Evolutionary conservation across 192 early-diverging fungal species (phyloP).

Genomic region (Coemansia asiatica): DNA sequence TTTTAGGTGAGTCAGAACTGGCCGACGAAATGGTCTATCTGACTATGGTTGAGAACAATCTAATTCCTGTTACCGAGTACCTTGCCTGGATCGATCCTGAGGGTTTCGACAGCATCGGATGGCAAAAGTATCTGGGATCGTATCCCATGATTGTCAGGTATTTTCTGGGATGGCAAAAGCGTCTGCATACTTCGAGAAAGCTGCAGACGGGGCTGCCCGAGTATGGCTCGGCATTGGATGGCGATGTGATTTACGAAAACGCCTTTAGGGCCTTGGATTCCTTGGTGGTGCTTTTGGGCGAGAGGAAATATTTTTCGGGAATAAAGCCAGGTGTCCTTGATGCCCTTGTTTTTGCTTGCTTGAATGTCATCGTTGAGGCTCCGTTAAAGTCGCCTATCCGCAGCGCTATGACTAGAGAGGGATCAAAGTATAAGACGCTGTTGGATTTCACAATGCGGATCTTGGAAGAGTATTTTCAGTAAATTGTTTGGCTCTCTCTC

Average conservation of each 20-base stretch:
- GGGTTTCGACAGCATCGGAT: conserved; percentile 23
- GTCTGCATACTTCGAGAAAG: not conserved
- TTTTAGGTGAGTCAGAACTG: conserved; percentile 4
- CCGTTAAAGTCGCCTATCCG: conserved; percentile 40
- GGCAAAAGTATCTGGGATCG: conserved; percentile 10
- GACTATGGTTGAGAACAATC: conserved; percentile 22
- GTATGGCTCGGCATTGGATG: conserved; percentile 35
- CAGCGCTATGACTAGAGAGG: conserved; percentile 13
- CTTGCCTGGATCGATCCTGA: conserved; percentile 34
- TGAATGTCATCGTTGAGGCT: conserved; percentile 28
- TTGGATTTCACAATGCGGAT: conserved; percentile 30
- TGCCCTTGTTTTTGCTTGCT: conserved; percentile 37
- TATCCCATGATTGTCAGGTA: conserved; percentile 22
- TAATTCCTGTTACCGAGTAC: conserved; percentile 39
- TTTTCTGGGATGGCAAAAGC: conserved; percentile 21
- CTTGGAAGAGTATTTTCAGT: conserved; percentile 17
- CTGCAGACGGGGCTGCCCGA: conserved; percentile 23
- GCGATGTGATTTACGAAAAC: conserved; percentile 36
- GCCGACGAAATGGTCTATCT: conserved; percentile 23
- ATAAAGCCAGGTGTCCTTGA: conserved; percentile 23
- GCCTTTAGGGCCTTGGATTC: conserved; percentile 35
- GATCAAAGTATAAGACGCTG: conserved; percentile 25
- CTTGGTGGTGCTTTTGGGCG: conserved; percentile 23
- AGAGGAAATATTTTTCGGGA: conserved; percentile 22
- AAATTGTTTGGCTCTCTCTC: not conserved